Evolutionary conservation across 192 early-diverging fungal species (phyloP), one percentile per base, ranked within the genome.

Genomic region (Backusella psychrophila): DNA sequence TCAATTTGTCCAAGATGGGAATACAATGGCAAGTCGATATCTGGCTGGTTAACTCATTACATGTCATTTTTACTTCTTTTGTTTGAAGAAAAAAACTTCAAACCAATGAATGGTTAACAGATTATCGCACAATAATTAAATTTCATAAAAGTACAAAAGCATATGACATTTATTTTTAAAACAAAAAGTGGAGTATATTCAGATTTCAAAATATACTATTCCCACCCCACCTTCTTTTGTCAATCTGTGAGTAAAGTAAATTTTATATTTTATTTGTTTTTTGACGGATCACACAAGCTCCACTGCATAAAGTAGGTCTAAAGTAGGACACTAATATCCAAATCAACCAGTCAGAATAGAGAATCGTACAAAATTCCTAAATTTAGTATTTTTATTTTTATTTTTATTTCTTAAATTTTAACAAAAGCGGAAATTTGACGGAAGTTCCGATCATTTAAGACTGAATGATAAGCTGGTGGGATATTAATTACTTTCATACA

Each of bases 371-470:
- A 63, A 63, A 63, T 63, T 63, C 23, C 56, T 63, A 63, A 63
- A 63, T 26, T 29, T 23, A 29, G 56, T 63, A 63, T 26, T 63
- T 63, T 63, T 63, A 63, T 29, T 11, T 63, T 26, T 63, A 29
- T 4, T 4, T 26, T 26, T 29, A 1, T 29, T 5, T 29, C 56
- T 63, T 63, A 63, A 63, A 63, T 23, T 26, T 63, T 63, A 29
- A 63, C 56, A 63, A 63, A 63, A 14, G 4, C 21, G 56, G 56
- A 63, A 63, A 63, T 1, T 23, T 26, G 9, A 29, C 56, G 56
- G 56, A 63, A 29, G 56, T 63, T 63, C 56, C 56, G 56, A 63
- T 63, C 56, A 63, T 63, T 63, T 63, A 63, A 63, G 56, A 63
- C 56, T 63, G 56, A 63, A 63, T 63, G 23, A 29, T 63, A 63